phyloP scores from a whole-genome alignment of 306 rosid genomes.

The Comarum palustre region DNA sequence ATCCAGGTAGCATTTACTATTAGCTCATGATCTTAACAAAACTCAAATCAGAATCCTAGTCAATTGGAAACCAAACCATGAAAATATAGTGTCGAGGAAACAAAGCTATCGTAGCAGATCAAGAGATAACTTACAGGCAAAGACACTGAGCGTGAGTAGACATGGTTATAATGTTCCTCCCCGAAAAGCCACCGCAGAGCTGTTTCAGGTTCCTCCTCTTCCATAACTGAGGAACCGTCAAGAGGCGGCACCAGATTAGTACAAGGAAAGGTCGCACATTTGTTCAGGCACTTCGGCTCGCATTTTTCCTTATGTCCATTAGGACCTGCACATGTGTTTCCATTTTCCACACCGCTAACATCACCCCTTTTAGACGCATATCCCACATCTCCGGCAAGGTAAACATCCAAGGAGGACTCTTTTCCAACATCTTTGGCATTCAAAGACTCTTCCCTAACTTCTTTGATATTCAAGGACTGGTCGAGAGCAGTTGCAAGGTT shows the following conservation, averaged over 20 bases:
- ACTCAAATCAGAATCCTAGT: neutral
- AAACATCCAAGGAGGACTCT: neutral
- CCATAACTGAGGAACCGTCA: slow-evolving; percentile 34
- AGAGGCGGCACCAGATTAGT: slow-evolving; percentile 26
- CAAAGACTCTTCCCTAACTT: slow-evolving; percentile 15
- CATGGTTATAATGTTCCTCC: slow-evolving; percentile 31
- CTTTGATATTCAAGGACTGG: slow-evolving; percentile 42
- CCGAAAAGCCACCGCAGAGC: slow-evolving; percentile 25
- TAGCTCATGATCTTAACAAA: neutral
- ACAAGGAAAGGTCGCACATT: slow-evolving; percentile 44
- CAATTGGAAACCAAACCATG: neutral
- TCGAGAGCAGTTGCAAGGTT: slow-evolving; percentile 41
- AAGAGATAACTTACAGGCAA: slow-evolving; percentile 44
- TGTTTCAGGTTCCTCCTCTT: slow-evolving; percentile 34
- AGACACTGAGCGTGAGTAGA: slow-evolving; percentile 39
- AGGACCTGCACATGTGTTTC: slow-evolving; percentile 3
- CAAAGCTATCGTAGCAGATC: neutral
- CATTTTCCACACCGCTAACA: slow-evolving; percentile 20
- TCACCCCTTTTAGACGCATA: slow-evolving; percentile 18
- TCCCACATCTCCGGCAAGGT: slow-evolving; percentile 16
- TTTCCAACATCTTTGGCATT: neutral
- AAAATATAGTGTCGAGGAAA: neutral
- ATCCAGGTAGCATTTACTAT: neutral
- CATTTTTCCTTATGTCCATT: slow-evolving; percentile 14
- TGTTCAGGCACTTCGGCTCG: slow-evolving; percentile 28